These are phyloP conservation scores for Cadophora gregata DNA, from an alignment of 2,329 filamentous ascomycete species.

Conservation along the genomic window DNA sequence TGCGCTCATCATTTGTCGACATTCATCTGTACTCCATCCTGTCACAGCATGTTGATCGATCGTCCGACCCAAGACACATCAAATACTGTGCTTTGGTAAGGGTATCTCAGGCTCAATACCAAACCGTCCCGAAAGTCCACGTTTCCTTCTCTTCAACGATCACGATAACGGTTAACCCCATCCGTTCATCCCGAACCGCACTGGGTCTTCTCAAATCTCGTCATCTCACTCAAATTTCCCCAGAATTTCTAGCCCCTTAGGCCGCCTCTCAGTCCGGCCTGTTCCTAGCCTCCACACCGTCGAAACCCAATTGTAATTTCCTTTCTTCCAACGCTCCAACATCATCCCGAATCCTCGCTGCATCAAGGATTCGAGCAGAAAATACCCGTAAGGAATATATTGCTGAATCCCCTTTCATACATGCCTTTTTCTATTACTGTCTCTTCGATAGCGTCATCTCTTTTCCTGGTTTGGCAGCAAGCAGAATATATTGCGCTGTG, in stretches of 20 bases:
- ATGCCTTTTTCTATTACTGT: background rate
- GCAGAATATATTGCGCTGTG: background rate
- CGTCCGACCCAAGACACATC: background rate
- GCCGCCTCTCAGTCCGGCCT: background rate
- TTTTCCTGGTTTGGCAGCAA: background rate
- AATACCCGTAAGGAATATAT: background rate
- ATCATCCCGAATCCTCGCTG: background rate
- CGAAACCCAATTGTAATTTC: constrained; percentile 6
- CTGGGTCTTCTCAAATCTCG: background rate
- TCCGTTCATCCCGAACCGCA: background rate
- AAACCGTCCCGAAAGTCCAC: background rate
- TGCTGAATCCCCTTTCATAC: background rate
- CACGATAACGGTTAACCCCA: background rate
- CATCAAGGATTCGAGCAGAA: background rate
- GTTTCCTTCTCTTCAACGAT: background rate
- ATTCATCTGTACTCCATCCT: background rate
- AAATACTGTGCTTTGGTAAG: too few relatives aligned
- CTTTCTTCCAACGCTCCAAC: too few relatives aligned
- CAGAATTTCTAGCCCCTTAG: background rate
- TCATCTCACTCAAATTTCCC: constrained; percentile 5
- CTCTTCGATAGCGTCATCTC: background rate
- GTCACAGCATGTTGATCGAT: background rate
- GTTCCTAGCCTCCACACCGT: background rate
- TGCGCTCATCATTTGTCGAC: background rate
- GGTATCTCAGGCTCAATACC: background rate